Conservation (phyloP, 1,284 basidiomycete species). For the Sporisorium iseilematis-ciliati region DNA sequence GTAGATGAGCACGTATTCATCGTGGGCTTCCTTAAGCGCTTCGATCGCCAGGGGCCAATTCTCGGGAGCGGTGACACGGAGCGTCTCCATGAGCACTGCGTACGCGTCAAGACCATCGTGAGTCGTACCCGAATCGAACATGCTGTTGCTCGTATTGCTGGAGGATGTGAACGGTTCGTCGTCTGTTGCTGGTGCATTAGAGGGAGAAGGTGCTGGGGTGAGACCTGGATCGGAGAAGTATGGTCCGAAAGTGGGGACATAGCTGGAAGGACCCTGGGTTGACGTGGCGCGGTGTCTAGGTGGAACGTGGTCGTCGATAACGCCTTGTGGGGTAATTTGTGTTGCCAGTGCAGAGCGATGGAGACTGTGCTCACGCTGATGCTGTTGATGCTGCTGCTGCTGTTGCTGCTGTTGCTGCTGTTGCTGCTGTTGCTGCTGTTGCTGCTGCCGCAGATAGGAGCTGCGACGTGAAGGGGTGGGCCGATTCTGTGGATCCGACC, state of each 20-base stretch:
- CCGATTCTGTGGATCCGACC: conserved; percentile 55
- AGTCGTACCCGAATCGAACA: neutral
- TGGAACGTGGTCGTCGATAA: conserved; percentile 14
- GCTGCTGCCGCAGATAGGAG: conserved; percentile 45
- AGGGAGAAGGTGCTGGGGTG: neutral
- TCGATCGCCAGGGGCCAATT: conserved; percentile 47
- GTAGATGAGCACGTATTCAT: conserved; percentile 44
- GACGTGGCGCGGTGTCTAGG: conserved; percentile 11
- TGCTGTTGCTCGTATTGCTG: conserved; percentile 2
- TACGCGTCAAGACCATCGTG: conserved; percentile 20
- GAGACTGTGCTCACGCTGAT: conserved; percentile 12
- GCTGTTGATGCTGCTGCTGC: conserved; percentile 31
- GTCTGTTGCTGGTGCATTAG: neutral
- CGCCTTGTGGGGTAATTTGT: conserved; percentile 4
- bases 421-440: conserved; percentile 21
- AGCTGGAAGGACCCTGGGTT: neutral
- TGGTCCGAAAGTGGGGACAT: conserved; percentile 19
- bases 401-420: conserved; percentile 4
- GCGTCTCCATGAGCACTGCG: conserved; percentile 26
- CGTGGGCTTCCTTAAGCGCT: conserved; percentile 29
- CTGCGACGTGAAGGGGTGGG: conserved; percentile 47
- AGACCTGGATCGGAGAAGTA: conserved; percentile 29
- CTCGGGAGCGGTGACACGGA: conserved; percentile 40
- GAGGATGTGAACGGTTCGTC: neutral
- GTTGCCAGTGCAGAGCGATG: conserved; percentile 22